These are phyloP conservation scores for Leccinum subtestaceum DNA, from an alignment of 768 basidiomycete species.

Conservation along the genomic window DNA sequence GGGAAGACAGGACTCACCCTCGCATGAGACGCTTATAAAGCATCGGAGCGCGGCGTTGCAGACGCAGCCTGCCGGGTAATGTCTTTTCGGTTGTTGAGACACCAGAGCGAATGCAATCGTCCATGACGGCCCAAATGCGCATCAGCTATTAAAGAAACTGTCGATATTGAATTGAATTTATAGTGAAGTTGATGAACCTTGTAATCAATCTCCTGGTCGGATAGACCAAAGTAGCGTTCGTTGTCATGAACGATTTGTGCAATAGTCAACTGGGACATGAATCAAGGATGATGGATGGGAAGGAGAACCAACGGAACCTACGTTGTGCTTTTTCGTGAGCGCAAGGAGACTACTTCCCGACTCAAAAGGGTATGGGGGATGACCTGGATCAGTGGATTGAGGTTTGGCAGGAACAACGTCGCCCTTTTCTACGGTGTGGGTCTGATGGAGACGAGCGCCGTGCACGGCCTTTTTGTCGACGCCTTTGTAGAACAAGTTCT, in stretches of 20 bases:
- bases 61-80: constrained; percentile 81
- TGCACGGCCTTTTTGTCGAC: constrained; percentile 82
- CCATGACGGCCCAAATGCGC: constrained; percentile 91
- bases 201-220: constrained; percentile 67
- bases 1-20: constrained; percentile 46
- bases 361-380: constrained; percentile 82
- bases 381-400: constrained; percentile 35
- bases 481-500: constrained; percentile 93
- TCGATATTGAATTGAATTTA: neutral
- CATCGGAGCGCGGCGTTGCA: constrained; percentile 82
- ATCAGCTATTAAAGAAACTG: constrained; percentile 40
- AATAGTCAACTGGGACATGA: constrained; percentile 69
- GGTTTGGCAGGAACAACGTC: constrained; percentile 11
- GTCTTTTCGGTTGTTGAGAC: constrained; percentile 75
- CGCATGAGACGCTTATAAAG: constrained; percentile 90
- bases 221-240: constrained; percentile 76
- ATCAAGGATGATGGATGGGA: constrained; percentile 7
- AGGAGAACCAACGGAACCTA: constrained; percentile 36
- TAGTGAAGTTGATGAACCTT: constrained; percentile 46
- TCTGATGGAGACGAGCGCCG: constrained; percentile 72
- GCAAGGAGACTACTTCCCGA: constrained; percentile 74
- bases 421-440: constrained; percentile 40
- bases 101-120: constrained; percentile 83
- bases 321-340: constrained; percentile 77
- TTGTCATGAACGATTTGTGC: constrained; percentile 94